phyloP scores from a whole-genome alignment of 495 filamentous ascomycete species.

The Penicillium tannophilum region DNA sequence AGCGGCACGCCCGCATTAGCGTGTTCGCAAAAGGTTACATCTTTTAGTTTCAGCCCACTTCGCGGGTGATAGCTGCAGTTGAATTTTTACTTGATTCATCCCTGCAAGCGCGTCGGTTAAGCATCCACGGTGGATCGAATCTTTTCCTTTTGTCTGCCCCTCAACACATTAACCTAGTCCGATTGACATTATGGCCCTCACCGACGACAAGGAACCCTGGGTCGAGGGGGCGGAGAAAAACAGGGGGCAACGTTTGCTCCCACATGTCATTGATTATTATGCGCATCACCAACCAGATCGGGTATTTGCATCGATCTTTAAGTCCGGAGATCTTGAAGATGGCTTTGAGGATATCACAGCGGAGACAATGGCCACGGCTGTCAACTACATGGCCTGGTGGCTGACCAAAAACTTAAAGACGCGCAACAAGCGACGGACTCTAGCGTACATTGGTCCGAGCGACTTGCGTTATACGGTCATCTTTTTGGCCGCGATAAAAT shows the following conservation, averaged over 20 bases:
- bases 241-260: slow-evolving; percentile 19
- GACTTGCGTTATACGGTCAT: slow-evolving; percentile 34
- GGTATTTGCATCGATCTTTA: slow-evolving; percentile 25
- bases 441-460: slow-evolving; percentile 31
- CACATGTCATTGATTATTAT: slow-evolving; percentile 23
- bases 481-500: slow-evolving; percentile 35
- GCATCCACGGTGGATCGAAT: slow-evolving; percentile 1
- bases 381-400: slow-evolving; percentile 30
- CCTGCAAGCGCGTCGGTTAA: slow-evolving; percentile 9
- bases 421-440: slow-evolving; percentile 13
- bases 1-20: slow-evolving; percentile 19
- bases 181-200: slow-evolving; percentile 10
- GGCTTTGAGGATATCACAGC: slow-evolving; percentile 32
- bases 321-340: slow-evolving; percentile 15
- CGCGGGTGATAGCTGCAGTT: slow-evolving; percentile 11
- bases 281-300: slow-evolving; percentile 25
- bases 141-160: not conserved
- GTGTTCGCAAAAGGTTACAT: slow-evolving; percentile 14
- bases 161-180: not conserved
- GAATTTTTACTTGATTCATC: slow-evolving; percentile 9
- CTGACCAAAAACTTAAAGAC: slow-evolving; percentile 14
- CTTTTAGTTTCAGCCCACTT: slow-evolving; percentile 16
- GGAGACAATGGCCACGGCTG: slow-evolving; percentile 23
- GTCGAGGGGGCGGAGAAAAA: slow-evolving; percentile 18
- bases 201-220: slow-evolving; percentile 12